phyloP scores from a whole-genome alignment of 345 rosid species.

The Microthlaspi erraticum region DNA sequence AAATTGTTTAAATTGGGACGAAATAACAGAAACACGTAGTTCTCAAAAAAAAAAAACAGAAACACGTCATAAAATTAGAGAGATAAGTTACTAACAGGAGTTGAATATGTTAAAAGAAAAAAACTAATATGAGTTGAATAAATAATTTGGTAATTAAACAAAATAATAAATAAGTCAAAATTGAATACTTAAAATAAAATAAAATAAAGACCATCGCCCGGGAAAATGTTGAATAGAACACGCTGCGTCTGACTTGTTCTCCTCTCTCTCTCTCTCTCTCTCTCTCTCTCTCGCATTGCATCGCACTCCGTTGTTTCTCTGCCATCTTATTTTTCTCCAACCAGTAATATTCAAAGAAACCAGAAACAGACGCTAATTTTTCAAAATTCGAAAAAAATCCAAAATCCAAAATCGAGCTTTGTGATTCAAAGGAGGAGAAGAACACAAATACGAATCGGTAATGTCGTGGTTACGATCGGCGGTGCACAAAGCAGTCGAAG shows the following conservation, averaged over 20 bases:
- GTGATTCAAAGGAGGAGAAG: neutral
- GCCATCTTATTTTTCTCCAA: slow-evolving; percentile 26
- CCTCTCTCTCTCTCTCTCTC: slow-evolving; percentile 1
- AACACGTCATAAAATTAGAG: neutral
- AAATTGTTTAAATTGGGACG: neutral
- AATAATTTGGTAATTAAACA: slow-evolving; percentile 9
- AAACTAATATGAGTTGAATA: neutral
- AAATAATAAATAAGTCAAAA: neutral
- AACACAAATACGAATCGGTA: neutral
- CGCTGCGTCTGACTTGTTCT: slow-evolving; percentile 41
- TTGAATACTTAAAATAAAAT: neutral
- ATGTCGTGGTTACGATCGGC: slow-evolving; percentile 90
- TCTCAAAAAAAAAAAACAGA: neutral
- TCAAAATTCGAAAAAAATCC: neutral
- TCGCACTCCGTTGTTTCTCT: slow-evolving; percentile 28
- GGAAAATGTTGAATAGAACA: slow-evolving; percentile 29
- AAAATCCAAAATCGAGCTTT: slow-evolving; percentile 14
- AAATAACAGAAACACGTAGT: too few relatives aligned
- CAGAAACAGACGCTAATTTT: slow-evolving; percentile 5
- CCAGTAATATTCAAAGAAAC: slow-evolving; percentile 21
- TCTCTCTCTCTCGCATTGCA: slow-evolving; percentile 4
- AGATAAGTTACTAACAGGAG: neutral
- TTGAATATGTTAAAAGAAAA: neutral
- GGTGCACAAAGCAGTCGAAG: slow-evolving; percentile 78
- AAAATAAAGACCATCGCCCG: slow-evolving; percentile 26